A percentile compares a stretch with the other conserved stretches of the same genome.
Conservation (phyloP, 257 asterid genomes). For the Thymus quinquecostatus region DNA sequence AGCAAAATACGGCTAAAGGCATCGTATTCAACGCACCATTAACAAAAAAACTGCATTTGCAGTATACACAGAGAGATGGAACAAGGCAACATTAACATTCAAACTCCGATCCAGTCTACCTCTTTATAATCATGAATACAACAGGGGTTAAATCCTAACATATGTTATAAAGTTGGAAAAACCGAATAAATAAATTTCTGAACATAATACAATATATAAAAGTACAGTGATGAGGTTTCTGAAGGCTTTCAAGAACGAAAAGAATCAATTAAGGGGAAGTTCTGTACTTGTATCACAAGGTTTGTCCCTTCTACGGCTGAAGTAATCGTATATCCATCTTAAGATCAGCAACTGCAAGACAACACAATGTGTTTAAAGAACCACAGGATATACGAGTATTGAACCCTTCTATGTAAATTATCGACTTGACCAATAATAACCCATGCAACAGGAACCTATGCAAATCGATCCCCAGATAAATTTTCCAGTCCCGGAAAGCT, state of each 20-base stretch:
- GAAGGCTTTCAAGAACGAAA: slow-evolving; percentile 20
- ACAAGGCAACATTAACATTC: background rate
- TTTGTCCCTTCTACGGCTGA: slow-evolving; percentile 22
- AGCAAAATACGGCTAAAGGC: too few species aligned
- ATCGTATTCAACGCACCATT: background rate
- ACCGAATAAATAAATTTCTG: slow-evolving; percentile 9
- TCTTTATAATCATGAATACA: background rate
- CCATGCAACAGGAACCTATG: too few species aligned
- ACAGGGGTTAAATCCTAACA: slow-evolving; percentile 18
- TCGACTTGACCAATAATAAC: too few species aligned
- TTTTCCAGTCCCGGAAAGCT: too few species aligned
- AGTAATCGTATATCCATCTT: slow-evolving; percentile 14
- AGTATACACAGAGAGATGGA: background rate
- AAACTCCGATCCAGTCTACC: background rate
- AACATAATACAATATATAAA: slow-evolving; percentile 29
- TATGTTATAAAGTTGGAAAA: background rate
- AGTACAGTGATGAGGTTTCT: slow-evolving; percentile 19
- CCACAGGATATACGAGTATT: background rate
- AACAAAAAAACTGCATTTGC: background rate
- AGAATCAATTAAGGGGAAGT: slow-evolving; percentile 25
- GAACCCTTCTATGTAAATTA: too few species aligned
- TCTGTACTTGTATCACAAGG: slow-evolving; percentile 29
- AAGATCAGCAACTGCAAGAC: slow-evolving; percentile 28
- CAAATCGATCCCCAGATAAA: too few species aligned
- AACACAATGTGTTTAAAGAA: slow-evolving; percentile 18